Conservation (phyloP, 352 stramenopile species). For the Phytophthora brassicae region DNA sequence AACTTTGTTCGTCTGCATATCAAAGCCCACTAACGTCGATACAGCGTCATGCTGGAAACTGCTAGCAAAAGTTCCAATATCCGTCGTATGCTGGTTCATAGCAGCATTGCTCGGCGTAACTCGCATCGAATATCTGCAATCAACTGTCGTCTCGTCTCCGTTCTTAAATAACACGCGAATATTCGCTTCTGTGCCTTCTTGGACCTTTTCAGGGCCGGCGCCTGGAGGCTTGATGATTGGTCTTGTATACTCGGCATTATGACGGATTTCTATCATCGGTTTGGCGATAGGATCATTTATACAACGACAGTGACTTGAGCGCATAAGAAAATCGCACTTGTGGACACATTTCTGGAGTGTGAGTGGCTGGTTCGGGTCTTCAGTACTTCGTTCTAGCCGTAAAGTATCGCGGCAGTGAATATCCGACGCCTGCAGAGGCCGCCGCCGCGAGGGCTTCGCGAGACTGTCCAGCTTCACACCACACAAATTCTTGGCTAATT, state of each 20-base stretch:
- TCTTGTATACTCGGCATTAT: slow-evolving; percentile 18
- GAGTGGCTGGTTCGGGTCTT: slow-evolving; percentile 34
- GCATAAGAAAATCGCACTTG: slow-evolving; percentile 83
- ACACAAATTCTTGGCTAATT: slow-evolving; percentile 64
- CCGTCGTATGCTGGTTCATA: slow-evolving; percentile 23
- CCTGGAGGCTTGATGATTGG: neutral
- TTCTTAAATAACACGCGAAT: slow-evolving; percentile 49
- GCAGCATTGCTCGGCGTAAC: slow-evolving; percentile 19
- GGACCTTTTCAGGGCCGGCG: neutral
- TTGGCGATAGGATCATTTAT: slow-evolving; percentile 52
- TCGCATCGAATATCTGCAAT: slow-evolving; percentile 46
- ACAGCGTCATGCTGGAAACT: slow-evolving; percentile 63
- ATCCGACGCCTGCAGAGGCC: slow-evolving; percentile 36
- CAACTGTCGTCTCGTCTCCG: slow-evolving; percentile 28
- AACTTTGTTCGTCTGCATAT: slow-evolving; percentile 50
- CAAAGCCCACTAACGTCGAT: slow-evolving; percentile 47
- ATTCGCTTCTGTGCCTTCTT: slow-evolving; percentile 22
- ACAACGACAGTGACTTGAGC: slow-evolving; percentile 63
- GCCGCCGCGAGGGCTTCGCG: slow-evolving; percentile 36
- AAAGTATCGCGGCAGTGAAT: slow-evolving; percentile 70
- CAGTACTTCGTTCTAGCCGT: slow-evolving; percentile 48
- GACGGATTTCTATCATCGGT: slow-evolving; percentile 48
- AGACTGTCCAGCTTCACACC: slow-evolving; percentile 72
- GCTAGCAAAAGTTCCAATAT: slow-evolving; percentile 42
- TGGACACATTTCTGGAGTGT: slow-evolving; percentile 57